Percentiles rank a stretch among this genome's conserved stretches.
Evolutionary conservation across 169 alveolate genomes (phyloP).

Genomic region (Theileria parva): DNA sequence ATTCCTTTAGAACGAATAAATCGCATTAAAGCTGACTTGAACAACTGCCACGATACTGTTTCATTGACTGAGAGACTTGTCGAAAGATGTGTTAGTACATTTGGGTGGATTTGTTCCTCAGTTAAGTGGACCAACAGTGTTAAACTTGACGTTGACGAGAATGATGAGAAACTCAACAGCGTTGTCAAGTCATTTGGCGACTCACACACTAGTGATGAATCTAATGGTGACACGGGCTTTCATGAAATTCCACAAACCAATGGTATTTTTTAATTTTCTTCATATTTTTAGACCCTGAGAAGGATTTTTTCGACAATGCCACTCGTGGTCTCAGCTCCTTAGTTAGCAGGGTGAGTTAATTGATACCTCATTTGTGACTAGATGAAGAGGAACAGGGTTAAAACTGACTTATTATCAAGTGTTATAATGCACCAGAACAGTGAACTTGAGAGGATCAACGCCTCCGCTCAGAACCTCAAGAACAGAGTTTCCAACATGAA

Average conservation of each 20-base stretch:
- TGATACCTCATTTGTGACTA: not conserved
- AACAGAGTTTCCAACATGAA: slow-evolving; percentile 41
- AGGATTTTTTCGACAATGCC: slow-evolving; percentile 21
- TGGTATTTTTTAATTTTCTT: not conserved
- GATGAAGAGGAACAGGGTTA: slow-evolving; percentile 32
- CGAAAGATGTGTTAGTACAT: slow-evolving; percentile 43
- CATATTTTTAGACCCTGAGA: slow-evolving; percentile 31
- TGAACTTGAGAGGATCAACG: slow-evolving; percentile 45
- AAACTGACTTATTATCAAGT: slow-evolving; percentile 36
- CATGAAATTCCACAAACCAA: not conserved
- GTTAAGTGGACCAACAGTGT: slow-evolving; percentile 37
- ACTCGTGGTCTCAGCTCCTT: slow-evolving; percentile 33
- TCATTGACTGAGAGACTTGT: slow-evolving; percentile 47
- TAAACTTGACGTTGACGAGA: not conserved
- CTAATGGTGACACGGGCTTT: not conserved
- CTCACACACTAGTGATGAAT: not conserved
- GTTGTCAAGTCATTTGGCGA: not conserved
- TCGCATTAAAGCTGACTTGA: slow-evolving; percentile 36
- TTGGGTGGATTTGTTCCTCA: slow-evolving; percentile 50
- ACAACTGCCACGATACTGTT: slow-evolving; percentile 49
- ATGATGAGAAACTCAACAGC: not conserved
- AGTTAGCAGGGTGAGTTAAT: slow-evolving; percentile 26
- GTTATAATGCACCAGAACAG: slow-evolving; percentile 40
- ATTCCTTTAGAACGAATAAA: slow-evolving; percentile 30
- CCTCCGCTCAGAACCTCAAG: slow-evolving; percentile 43